Evolutionary conservation across 352 stramenopile species (phyloP).

Genomic region (Phytopythium helicoides): DNA sequence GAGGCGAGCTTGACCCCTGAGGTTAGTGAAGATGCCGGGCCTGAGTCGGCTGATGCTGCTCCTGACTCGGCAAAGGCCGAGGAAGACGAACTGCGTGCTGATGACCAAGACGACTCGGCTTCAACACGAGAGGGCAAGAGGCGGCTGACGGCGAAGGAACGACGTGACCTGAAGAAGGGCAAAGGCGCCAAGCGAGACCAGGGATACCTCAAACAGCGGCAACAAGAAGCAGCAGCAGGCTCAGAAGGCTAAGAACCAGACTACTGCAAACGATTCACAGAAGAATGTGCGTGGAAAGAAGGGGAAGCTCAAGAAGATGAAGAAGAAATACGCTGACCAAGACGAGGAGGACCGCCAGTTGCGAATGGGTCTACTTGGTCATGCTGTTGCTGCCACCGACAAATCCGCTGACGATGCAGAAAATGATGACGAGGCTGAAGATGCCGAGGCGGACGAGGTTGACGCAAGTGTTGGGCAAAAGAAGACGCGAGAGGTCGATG

Average conservation of each 20-base stretch:
- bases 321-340: constrained; percentile 96
- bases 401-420: constrained; percentile 10
- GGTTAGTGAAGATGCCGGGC: too few relatives aligned
- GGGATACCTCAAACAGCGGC: not conserved
- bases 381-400: constrained; percentile 26
- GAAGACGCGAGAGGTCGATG: constrained; percentile 18
- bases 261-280: constrained; percentile 1
- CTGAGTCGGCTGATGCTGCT: not conserved
- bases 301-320: constrained; percentile 93
- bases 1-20: too few relatives aligned
- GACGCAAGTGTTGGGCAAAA: constrained; percentile 5
- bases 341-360: constrained; percentile 94
- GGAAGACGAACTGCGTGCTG: constrained; percentile 1
- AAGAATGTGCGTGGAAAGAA: constrained; percentile 90
- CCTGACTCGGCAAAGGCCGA: not conserved
- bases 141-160: constrained; percentile 65
- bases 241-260: constrained; percentile 14
- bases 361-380: constrained; percentile 90
- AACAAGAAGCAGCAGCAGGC: constrained; percentile 16
- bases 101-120: constrained; percentile 9
- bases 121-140: constrained; percentile 43
- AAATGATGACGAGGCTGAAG: constrained; percentile 2
- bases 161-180: constrained; percentile 79
- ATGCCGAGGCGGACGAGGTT: constrained; percentile 11
- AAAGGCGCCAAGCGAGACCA: constrained; percentile 14